Percentiles rank a stretch among this genome's conserved stretches.
Evolutionary conservation across 805 yeast genomes (phyloP).

Genomic region (Saturnispora sanitii): DNA sequence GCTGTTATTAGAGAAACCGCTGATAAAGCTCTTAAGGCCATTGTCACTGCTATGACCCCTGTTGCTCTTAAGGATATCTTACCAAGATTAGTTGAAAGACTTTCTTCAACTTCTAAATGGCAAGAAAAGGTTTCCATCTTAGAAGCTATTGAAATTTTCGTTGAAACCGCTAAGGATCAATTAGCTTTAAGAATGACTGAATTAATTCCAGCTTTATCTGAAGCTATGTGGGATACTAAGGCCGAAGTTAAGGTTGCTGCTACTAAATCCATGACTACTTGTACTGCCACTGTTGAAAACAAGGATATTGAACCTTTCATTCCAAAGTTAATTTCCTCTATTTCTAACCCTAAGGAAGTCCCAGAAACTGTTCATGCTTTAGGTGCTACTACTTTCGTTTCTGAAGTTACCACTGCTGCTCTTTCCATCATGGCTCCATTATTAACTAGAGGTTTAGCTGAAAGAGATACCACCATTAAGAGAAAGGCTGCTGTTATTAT

Average conservation of each 20-base stretch:
- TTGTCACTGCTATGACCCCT: conserved; percentile 82
- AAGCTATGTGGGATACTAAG: conserved; percentile 99
- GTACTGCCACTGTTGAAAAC: conserved; percentile 97
- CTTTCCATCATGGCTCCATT: conserved; percentile 98
- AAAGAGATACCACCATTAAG: conserved; percentile 99
- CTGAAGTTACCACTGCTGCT: conserved; percentile 99
- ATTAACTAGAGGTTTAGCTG: conserved; percentile 98
- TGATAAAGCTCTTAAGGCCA: conserved; percentile 61
- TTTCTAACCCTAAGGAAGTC: conserved; percentile 92
- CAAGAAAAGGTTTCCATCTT: conserved; percentile 92
- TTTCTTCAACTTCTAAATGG: conserved; percentile 82
- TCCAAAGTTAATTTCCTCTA: conserved; percentile 94
- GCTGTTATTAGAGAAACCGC: conserved; percentile 67
- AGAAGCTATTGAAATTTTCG: conserved; percentile 76
- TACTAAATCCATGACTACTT: conserved; percentile 86
- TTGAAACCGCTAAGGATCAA: conserved; percentile 91
- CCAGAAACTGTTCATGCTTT: conserved; percentile 98
- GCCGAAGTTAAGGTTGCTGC: conserved; percentile 96
- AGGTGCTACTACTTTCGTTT: conserved; percentile 99
- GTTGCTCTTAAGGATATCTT: conserved; percentile 82
- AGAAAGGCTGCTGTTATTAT: conserved; percentile 99
- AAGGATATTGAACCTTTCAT: conserved; percentile 99
- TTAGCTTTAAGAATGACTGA: conserved; percentile 99
- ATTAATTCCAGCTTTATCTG: conserved; percentile 95
- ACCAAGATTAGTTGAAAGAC: conserved; percentile 65